A percentile compares a stretch with the other conserved stretches of the same genome.
These are phyloP conservation scores for Alopecurus myosuroides DNA, from an alignment of 176 grass and related monocot species.

Conservation along the genomic window DNA sequence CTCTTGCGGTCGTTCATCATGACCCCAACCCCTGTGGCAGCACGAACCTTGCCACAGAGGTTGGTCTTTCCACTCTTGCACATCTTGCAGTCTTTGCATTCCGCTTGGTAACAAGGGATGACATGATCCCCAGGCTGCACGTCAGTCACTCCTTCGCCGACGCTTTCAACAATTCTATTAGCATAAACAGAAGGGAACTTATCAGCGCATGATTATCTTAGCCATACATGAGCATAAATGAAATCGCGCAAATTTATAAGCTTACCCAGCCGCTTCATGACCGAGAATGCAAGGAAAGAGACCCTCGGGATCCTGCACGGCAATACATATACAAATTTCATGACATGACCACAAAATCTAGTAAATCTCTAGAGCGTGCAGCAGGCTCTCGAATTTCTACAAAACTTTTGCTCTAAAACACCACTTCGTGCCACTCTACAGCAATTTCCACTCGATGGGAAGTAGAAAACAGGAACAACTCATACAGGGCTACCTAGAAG, in stretches of 20 bases:
- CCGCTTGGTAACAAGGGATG: constrained; percentile 96
- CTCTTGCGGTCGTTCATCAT: constrained; percentile 92
- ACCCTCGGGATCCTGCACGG: constrained; percentile 87
- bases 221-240: not conserved
- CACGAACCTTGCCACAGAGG: constrained; percentile 89
- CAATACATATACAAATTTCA: not conserved
- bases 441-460: not conserved
- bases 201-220: not conserved
- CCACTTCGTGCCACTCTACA: not conserved
- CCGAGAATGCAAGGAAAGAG: constrained; percentile 99
- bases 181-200: not conserved
- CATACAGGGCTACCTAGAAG: not conserved
- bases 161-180: constrained; percentile 82
- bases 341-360: not conserved
- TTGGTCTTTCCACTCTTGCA: constrained; percentile 98
- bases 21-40: constrained; percentile 73
- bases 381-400: not conserved
- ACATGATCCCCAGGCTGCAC: constrained; percentile 95
- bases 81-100: constrained; percentile 90
- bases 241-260: not conserved
- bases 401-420: not conserved
- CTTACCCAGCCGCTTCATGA: constrained; percentile 92
- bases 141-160: constrained; percentile 92
- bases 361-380: not conserved
- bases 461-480: not conserved